A percentile compares a stretch with the other conserved stretches of the same genome.
These are phyloP conservation scores for Austroboletus olivaceoglutinosus DNA, from an alignment of 1,284 basidiomycete species.

Conservation along the genomic window DNA sequence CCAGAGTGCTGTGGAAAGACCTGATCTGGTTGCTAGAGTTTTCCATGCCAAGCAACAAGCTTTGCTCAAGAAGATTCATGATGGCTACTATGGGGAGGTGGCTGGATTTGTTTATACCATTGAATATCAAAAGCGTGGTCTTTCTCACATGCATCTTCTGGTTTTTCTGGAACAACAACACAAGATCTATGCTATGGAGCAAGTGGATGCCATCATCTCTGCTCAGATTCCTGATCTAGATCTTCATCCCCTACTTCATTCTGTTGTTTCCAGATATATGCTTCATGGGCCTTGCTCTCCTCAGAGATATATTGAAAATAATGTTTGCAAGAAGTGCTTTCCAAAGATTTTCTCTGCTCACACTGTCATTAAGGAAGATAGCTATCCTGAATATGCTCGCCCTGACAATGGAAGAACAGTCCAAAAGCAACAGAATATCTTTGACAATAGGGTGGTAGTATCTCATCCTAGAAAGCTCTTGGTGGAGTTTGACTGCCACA, in stretches of 20 bases:
- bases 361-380: constrained; percentile 11
- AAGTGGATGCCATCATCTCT: too few relatives aligned
- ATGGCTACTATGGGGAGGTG: constrained; percentile 10
- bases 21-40: constrained; percentile 45
- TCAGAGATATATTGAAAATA: constrained; percentile 6
- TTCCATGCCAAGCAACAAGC: constrained; percentile 43
- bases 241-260: background rate
- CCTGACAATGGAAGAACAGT: constrained; percentile 9
- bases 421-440: background rate
- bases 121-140: constrained; percentile 14
- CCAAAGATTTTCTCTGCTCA: background rate
- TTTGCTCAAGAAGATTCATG: constrained; percentile 28
- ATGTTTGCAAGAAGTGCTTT: constrained; percentile 7
- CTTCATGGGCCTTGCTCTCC: constrained; percentile 11
- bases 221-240: background rate
- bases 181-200: constrained; percentile 2
- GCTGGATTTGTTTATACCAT: constrained; percentile 16
- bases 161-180: constrained; percentile 10
- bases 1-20: constrained; percentile 36
- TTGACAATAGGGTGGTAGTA: constrained; percentile 3
- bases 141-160: constrained; percentile 35
- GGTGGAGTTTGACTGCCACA: constrained; percentile 43
- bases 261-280: constrained; percentile 5
- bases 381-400: constrained; percentile 11
- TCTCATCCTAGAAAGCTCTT: constrained; percentile 6